These are phyloP conservation scores for Candida tropicalis DNA, from an alignment of 1,139 yeast genomes.

Conservation along the genomic window DNA sequence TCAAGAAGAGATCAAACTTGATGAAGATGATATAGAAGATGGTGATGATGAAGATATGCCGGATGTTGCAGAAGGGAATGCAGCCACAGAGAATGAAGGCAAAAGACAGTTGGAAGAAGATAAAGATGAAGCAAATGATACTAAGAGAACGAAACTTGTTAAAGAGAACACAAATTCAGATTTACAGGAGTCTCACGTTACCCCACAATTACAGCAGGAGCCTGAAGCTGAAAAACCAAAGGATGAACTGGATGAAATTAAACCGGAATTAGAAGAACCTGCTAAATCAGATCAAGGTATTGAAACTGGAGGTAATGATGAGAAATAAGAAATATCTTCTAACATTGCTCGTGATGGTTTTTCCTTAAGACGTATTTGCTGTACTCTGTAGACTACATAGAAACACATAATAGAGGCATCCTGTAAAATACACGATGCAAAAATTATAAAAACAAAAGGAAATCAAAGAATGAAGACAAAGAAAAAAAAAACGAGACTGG, in stretches of 20 bases:
- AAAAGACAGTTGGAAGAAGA: conserved; percentile 10
- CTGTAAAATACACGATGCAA: neutral
- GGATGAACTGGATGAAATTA: no score
- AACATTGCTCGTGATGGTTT: no score
- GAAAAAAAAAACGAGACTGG: no score
- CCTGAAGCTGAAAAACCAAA: neutral
- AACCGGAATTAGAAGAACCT: no score
- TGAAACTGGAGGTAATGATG: no score
- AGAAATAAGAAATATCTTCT: no score
- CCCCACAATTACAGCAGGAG: no score
- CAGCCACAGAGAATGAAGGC: conserved; percentile 3
- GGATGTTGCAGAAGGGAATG: conserved; percentile 11
- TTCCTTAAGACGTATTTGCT: no score
- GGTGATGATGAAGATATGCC: conserved; percentile 10
- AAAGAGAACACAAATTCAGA: neutral
- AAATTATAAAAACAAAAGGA: neutral
- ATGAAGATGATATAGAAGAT: conserved; percentile 15
- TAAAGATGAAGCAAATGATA: conserved; percentile 1
- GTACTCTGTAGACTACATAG: no score
- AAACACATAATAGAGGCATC: no score
- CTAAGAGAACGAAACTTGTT: conserved; percentile 11
- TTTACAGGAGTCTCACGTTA: neutral
- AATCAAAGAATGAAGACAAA: no score
- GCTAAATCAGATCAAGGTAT: no score
- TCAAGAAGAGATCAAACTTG: conserved; percentile 13